A percentile compares a stretch with the other conserved stretches of the same genome.
Evolutionary conservation across 2,329 filamentous ascomycete species (phyloP).

Genomic region (Decorospora gaudefroyi): DNA sequence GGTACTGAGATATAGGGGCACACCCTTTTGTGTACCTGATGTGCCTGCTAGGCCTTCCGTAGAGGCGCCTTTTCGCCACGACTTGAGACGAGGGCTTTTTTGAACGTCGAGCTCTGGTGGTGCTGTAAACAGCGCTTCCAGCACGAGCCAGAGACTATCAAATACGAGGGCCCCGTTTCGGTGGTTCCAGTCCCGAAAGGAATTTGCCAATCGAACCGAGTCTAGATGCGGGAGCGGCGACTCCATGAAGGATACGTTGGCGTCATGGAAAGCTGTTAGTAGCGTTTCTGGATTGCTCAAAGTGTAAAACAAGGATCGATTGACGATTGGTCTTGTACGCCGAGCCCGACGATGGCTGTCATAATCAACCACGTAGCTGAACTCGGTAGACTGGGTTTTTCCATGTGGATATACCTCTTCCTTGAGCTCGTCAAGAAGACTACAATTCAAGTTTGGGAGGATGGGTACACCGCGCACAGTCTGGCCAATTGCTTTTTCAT

Average conservation of each 20-base stretch:
- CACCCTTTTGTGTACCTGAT: too few species aligned
- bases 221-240: slow-evolving; percentile 46
- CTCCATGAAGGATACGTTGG: slow-evolving; percentile 24
- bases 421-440: slow-evolving; percentile 39
- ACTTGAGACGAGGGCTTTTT: slow-evolving; percentile 29
- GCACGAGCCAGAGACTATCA: slow-evolving; percentile 42
- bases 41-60: background rate
- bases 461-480: slow-evolving; percentile 21
- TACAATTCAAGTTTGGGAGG: slow-evolving; percentile 32
- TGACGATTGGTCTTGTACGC: slow-evolving; percentile 31
- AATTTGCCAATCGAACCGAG: slow-evolving; percentile 33
- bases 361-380: slow-evolving; percentile 26
- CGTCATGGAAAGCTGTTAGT: slow-evolving; percentile 43
- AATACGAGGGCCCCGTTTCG: slow-evolving; percentile 45
- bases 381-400: slow-evolving; percentile 16
- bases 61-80: slow-evolving; percentile 20
- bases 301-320: slow-evolving; percentile 43
- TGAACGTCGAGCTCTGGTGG: slow-evolving; percentile 41
- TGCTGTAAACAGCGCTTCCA: slow-evolving; percentile 42
- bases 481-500: background rate
- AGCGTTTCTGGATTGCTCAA: slow-evolving; percentile 41
- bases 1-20: slow-evolving; percentile 43
- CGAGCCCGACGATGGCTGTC: slow-evolving; percentile 20
- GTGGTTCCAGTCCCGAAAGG: slow-evolving; percentile 43
- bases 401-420: slow-evolving; percentile 24